These are phyloP conservation scores for Metschnikowia dekortorum DNA, from an alignment of 805 yeast species.

Conservation along the genomic window DNA sequence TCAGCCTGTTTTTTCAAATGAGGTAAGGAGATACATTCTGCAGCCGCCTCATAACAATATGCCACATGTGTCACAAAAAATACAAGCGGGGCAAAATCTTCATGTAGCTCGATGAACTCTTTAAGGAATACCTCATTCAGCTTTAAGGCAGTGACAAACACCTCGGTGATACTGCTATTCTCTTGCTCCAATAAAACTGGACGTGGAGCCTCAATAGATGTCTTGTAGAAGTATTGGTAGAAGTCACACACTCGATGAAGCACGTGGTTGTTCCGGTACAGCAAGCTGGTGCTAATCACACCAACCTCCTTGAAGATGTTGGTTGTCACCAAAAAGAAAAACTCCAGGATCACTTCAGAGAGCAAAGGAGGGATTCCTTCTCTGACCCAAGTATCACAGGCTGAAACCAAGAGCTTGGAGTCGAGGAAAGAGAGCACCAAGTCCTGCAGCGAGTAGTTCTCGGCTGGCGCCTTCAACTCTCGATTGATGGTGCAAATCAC, in stretches of 20 bases:
- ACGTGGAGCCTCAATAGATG: neutral
- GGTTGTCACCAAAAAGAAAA: conserved; percentile 10
- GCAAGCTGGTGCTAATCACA: conserved; percentile 7
- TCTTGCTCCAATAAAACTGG: conserved; percentile 4
- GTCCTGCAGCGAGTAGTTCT: conserved; percentile 5
- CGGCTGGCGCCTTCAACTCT: conserved; percentile 9
- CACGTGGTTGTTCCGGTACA: conserved; percentile 8
- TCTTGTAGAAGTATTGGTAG: conserved; percentile 7
- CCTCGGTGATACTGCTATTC: conserved; percentile 6
- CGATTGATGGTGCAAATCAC: conserved; percentile 11
- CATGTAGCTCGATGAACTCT: conserved; percentile 7
- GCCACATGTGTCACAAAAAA: conserved; percentile 7
- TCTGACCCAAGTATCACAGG: conserved; percentile 11
- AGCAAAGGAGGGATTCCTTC: conserved; percentile 2
- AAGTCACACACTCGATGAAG: conserved; percentile 8
- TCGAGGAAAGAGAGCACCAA: conserved; percentile 10
- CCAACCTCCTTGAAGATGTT: conserved; percentile 9
- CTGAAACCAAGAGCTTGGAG: conserved; percentile 11
- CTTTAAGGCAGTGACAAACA: conserved; percentile 4
- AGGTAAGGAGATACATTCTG: conserved; percentile 1
- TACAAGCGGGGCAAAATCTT: conserved; percentile 5
- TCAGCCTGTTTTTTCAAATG: neutral
- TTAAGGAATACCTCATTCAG: conserved; percentile 5
- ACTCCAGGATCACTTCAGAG: conserved; percentile 7
- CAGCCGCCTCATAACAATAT: conserved; percentile 3